Conservation (phyloP, 495 filamentous ascomycete species). For the Lophium mytilinum region DNA sequence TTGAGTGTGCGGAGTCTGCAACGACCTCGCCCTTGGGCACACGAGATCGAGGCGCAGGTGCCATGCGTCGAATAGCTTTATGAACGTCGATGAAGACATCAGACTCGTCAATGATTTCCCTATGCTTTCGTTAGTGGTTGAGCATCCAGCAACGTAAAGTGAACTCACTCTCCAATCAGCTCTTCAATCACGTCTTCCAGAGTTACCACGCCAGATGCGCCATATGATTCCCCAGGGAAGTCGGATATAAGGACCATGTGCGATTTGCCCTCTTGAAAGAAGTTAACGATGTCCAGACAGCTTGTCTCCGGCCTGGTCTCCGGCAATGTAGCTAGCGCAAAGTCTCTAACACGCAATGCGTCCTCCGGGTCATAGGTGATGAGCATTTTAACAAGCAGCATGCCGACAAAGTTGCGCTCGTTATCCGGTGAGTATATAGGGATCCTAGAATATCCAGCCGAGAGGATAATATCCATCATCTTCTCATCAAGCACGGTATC, state of each 20-base stretch:
- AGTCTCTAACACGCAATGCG: slow-evolving; percentile 71
- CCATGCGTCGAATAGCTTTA: slow-evolving; percentile 83
- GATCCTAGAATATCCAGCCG: slow-evolving; percentile 89
- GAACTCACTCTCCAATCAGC: slow-evolving; percentile 85
- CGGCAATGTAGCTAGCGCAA: slow-evolving; percentile 85
- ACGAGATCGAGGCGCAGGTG: slow-evolving; percentile 55
- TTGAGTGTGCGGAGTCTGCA: background rate
- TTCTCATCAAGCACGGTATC: slow-evolving; percentile 84
- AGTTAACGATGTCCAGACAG: slow-evolving; percentile 97
- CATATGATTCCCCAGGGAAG: slow-evolving; percentile 76
- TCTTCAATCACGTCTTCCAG: slow-evolving; percentile 98
- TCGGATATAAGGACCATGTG: slow-evolving; percentile 98
- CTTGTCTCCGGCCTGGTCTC: slow-evolving; percentile 92
- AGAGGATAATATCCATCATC: slow-evolving; percentile 87
- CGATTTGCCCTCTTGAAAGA: slow-evolving; percentile 97
- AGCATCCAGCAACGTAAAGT: slow-evolving; percentile 34
- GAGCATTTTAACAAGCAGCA: slow-evolving; percentile 95
- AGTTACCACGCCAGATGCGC: slow-evolving; percentile 87
- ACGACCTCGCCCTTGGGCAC: slow-evolving; percentile 52
- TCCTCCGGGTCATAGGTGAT: slow-evolving; percentile 99
- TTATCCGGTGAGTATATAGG: slow-evolving; percentile 86
- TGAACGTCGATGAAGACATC: slow-evolving; percentile 96
- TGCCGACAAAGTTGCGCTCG: slow-evolving; percentile 80
- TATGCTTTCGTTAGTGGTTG: slow-evolving; percentile 3
- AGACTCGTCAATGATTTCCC: slow-evolving; percentile 69